Conservation (phyloP, 176 grass and related monocot species). For the Juncus inflexus region DNA sequence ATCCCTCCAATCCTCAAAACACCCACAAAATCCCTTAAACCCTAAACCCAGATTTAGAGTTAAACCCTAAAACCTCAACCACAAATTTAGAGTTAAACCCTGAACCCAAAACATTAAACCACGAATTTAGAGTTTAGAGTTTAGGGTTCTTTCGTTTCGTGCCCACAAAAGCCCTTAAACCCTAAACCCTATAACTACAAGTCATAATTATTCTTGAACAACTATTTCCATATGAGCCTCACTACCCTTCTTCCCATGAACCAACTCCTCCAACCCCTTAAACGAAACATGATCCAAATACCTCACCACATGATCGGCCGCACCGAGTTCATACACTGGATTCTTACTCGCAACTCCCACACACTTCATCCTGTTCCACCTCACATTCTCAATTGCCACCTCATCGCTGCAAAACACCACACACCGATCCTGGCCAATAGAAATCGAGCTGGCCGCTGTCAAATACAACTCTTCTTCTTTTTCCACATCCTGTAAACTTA, state of each 20-base stretch:
- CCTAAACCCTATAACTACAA: neutral
- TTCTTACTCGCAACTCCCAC: conserved; percentile 52
- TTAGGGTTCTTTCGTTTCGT: no score
- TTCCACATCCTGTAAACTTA: conserved; percentile 61
- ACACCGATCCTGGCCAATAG: conserved; percentile 51
- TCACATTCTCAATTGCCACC: conserved; percentile 41
- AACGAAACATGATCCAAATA: conserved; percentile 76
- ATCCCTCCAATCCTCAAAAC: no score
- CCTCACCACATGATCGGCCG: conserved; percentile 72
- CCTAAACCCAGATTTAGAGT: no score
- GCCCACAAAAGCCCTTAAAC: no score
- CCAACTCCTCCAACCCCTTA: conserved; percentile 44
- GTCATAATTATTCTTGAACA: conserved; percentile 42
- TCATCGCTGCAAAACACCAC: conserved; percentile 71
- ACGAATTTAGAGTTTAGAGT: no score
- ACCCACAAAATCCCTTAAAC: no score
- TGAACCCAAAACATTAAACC: no score
- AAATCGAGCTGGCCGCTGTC: conserved; percentile 42
- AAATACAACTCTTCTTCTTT: conserved; percentile 73
- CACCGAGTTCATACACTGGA: conserved; percentile 56
- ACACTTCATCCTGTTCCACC: conserved; percentile 68
- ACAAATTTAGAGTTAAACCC: no score
- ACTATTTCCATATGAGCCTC: conserved; percentile 67
- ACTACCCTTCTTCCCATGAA: conserved; percentile 40
- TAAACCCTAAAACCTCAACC: no score